Evolutionary conservation across 345 rosid species (phyloP).

Genomic region (Erucastrum elatum): DNA sequence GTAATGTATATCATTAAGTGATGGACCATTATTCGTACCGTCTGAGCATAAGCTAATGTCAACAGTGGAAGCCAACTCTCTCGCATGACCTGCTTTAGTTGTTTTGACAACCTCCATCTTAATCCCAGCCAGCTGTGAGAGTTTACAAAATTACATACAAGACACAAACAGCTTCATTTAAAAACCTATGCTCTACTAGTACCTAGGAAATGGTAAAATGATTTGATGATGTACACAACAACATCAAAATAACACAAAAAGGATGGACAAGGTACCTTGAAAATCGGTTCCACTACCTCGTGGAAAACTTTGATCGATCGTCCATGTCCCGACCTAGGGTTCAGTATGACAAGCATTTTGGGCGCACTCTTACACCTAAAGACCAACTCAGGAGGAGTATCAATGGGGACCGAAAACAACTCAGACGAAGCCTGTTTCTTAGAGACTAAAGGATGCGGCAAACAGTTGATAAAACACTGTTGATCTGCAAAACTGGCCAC

Average conservation of each 20-base stretch:
- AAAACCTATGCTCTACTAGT: constrained; percentile 2
- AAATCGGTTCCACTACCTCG: constrained; percentile 83
- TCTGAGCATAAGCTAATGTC: constrained; percentile 89
- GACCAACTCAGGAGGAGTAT: constrained; percentile 87
- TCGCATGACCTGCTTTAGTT: constrained; percentile 94
- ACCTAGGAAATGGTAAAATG: background rate
- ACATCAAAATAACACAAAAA: constrained; percentile 5
- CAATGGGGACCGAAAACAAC: constrained; percentile 56
- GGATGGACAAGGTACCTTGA: constrained; percentile 59
- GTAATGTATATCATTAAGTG: constrained; percentile 15
- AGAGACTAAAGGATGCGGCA: constrained; percentile 88
- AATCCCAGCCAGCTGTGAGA: constrained; percentile 90
- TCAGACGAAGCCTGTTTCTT: constrained; percentile 92
- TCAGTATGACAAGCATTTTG: constrained; percentile 88
- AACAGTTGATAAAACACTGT: constrained; percentile 84
- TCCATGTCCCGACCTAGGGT: constrained; percentile 92
- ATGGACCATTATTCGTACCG: constrained; percentile 50
- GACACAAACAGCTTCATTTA: constrained; percentile 3
- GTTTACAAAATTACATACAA: constrained; percentile 31
- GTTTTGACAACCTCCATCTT: constrained; percentile 93
- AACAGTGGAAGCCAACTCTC: constrained; percentile 75
- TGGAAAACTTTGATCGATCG: constrained; percentile 93
- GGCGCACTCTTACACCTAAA: constrained; percentile 91
- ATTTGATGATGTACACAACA: background rate
- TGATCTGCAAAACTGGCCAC: constrained; percentile 97